These are phyloP conservation scores for Pythium myriotylum DNA, from an alignment of 352 stramenopile genomes.

Conservation along the genomic window DNA sequence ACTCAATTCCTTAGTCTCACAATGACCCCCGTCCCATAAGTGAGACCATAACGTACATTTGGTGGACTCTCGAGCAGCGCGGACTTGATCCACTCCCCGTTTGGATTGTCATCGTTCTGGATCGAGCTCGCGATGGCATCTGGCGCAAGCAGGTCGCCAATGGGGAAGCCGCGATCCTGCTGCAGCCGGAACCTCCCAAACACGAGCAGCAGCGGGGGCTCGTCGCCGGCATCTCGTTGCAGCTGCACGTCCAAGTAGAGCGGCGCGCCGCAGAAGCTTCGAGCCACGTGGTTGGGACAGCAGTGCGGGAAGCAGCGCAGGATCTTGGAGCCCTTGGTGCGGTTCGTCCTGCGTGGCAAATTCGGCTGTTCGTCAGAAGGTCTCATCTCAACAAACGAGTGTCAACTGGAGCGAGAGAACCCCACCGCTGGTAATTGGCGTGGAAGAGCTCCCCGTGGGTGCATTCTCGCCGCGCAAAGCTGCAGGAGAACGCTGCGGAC, in stretches of 20 bases:
- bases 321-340: constrained; percentile 41
- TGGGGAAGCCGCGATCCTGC: constrained; percentile 29
- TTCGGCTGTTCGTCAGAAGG: neutral
- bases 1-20: too few relatives aligned
- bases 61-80: constrained; percentile 15
- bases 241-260: constrained; percentile 42
- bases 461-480: constrained; percentile 14
- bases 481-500: constrained; percentile 8
- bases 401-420: neutral
- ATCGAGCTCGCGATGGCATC: constrained; percentile 33
- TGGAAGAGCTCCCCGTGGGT: constrained; percentile 7
- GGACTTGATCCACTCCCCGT: constrained; percentile 55
- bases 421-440: constrained; percentile 18
- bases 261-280: constrained; percentile 59
- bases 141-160: constrained; percentile 7
- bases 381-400: constrained; percentile 4
- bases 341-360: constrained; percentile 14
- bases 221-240: neutral
- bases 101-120: constrained; percentile 56
- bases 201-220: constrained; percentile 32
- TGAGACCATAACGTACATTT: neutral
- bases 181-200: constrained; percentile 47
- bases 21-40: too few relatives aligned
- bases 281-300: constrained; percentile 55
- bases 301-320: constrained; percentile 69